phyloP scores from a whole-genome alignment of 495 filamentous ascomycete species.

The Lepraria neglecta region DNA sequence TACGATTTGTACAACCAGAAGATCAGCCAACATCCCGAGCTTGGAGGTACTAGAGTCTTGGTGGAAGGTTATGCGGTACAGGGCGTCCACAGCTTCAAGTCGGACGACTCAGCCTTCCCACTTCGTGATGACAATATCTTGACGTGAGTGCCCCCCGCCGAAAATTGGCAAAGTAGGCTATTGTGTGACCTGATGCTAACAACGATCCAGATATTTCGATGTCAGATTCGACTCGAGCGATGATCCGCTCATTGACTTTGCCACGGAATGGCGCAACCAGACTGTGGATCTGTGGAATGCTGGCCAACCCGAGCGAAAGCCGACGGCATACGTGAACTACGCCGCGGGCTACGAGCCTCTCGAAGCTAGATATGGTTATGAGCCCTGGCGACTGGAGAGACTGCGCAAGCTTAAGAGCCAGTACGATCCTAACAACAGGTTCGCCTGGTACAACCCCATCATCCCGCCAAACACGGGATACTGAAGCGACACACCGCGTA shows the following conservation, averaged over 20 bases:
- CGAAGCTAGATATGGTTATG: conserved; percentile 43
- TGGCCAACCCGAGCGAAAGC: conserved; percentile 20
- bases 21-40: not conserved
- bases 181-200: too few species aligned
- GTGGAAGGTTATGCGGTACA: not conserved
- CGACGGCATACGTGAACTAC: conserved; percentile 46
- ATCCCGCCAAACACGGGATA: too few species aligned
- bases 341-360: conserved; percentile 39
- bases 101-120: not conserved
- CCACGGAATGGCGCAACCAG: not conserved
- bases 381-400: conserved; percentile 38
- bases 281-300: conserved; percentile 1
- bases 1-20: conserved; percentile 21
- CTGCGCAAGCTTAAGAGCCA: conserved; percentile 37
- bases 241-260: not conserved
- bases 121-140: not conserved
- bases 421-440: conserved; percentile 40
- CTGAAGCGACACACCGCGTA: too few species aligned
- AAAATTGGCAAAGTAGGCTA: not conserved
- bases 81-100: not conserved
- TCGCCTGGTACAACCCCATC: conserved; percentile 45
- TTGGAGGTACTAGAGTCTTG: not conserved
- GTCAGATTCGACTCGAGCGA: not conserved
- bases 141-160: not conserved
- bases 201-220: not conserved